Percentiles rank a stretch among this genome's conserved stretches.
phyloP scores from a whole-genome alignment of 352 stramenopile species.

The Globisporangium mamillatum region DNA sequence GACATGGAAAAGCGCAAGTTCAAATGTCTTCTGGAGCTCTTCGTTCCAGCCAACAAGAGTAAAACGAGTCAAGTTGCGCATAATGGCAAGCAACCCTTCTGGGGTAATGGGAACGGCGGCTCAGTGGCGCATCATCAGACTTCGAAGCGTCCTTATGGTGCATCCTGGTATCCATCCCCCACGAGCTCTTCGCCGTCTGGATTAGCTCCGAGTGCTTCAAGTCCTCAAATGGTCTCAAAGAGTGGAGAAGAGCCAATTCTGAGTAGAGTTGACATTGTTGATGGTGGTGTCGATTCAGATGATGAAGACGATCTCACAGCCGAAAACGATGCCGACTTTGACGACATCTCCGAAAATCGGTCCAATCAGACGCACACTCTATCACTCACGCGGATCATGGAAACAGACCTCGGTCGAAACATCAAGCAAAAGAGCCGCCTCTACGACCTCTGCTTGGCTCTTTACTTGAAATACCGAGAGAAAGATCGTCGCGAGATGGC shows the following conservation, averaged over 20 bases:
- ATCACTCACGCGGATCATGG: constrained; percentile 54
- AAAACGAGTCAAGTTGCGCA: constrained; percentile 20
- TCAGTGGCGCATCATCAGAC: constrained; percentile 1
- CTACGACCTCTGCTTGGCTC: constrained; percentile 49
- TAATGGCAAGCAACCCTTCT: constrained; percentile 5
- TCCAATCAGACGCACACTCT: constrained; percentile 4
- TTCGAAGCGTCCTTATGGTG: background rate
- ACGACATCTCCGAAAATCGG: background rate
- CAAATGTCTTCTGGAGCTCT: constrained; percentile 33
- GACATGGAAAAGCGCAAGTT: constrained; percentile 42
- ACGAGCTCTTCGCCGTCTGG: background rate
- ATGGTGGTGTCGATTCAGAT: background rate
- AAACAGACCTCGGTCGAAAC: constrained; percentile 46
- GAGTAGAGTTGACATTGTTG: background rate
- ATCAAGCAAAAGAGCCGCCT: constrained; percentile 61
- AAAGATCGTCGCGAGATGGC: constrained; percentile 50
- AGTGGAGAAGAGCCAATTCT: background rate
- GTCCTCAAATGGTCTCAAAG: background rate
- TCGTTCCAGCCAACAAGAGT: constrained; percentile 19
- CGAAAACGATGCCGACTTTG: background rate
- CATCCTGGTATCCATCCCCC: constrained; percentile 11
- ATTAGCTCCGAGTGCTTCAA: background rate
- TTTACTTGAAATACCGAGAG: constrained; percentile 59
- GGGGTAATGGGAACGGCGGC: constrained; percentile 6
- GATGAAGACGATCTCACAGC: background rate